Base-by-base conservation (phyloP, 208 protist species). In the Angomonas ambiguus region DNA sequence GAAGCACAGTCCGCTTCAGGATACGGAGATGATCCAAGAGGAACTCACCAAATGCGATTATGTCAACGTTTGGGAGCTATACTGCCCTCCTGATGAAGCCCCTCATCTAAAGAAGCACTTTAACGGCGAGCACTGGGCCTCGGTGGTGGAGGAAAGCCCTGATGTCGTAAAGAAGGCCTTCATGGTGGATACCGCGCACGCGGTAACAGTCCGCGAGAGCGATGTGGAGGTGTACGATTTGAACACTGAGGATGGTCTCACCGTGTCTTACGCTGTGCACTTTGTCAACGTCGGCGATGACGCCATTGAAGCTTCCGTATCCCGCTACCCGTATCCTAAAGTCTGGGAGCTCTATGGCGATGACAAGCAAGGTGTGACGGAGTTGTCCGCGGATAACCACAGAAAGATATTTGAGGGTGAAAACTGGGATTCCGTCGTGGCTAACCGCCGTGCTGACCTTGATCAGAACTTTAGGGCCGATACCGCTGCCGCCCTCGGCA, bases 341-440 rank as follows among this genome's bases (percentile, higher is more conserved):
- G 53, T 77, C 28, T 75, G 67, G 67, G 58, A 48, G 1, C 60
- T 83, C n/a, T 74, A 79, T 59, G 31, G 64, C 25, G 51, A 63
- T 55, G 32, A 30, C 28, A 60, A 20, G 18, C 51, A 34, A 11
- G 55, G 62, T 25, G 25, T 58, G 27, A 59, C 51, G 16, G 68
- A 72, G 60, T 25, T 61, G 20, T 56, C 62, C 22, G 13, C 62
- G 32, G 53, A 65, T 20, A 49, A 57, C 22, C 62, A 68, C 64
- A 55, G 64, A 31, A 69, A 74, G 67, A 49, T 60, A 34, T 78
- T 92, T 45, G 34, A 64, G 16, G 86, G 86, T 18, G 71, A 65
- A 0, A 67, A 84, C 55, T 93, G 87, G 87, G 16, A 3, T 4
- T 77, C 82, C 60, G 45, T 90, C 24, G 32, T 93, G 30, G 31